These are phyloP conservation scores for Eucalyptus fibrosa DNA, from an alignment of 345 rosid species.

Conservation along the genomic window DNA sequence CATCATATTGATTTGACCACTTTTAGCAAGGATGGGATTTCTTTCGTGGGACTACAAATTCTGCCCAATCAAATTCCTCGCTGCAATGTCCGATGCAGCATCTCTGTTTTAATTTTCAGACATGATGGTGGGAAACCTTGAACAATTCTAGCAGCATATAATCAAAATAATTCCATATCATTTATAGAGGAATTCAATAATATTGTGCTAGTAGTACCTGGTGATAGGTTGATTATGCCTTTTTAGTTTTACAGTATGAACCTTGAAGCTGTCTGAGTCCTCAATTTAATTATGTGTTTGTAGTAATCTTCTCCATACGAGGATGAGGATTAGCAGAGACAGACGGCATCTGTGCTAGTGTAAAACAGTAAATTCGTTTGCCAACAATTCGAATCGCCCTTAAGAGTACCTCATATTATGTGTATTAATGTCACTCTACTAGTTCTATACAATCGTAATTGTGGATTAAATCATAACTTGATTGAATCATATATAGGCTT, in stretches of 20 bases:
- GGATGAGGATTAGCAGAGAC: background rate
- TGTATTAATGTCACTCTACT: background rate
- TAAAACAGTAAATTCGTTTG: background rate
- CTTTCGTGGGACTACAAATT: background rate
- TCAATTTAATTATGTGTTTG: background rate
- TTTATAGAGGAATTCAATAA: background rate
- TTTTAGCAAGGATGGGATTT: background rate
- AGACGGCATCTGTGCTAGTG: background rate
- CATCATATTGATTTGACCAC: background rate
- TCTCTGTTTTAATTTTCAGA: background rate
- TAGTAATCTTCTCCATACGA: background rate
- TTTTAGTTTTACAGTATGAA: background rate
- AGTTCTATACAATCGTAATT: background rate
- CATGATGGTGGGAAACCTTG: background rate
- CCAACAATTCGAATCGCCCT: background rate
- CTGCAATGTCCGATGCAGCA: background rate
- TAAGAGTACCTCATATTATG: background rate
- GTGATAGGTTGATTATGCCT: background rate
- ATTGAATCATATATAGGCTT: background rate
- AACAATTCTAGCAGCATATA: background rate
- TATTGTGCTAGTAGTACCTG: background rate
- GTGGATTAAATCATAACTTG: background rate
- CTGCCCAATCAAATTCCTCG: background rate
- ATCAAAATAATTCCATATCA: background rate
- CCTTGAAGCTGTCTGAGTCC: background rate